Conservation (phyloP, 2,329 filamentous ascomycete species). For the Colletotrichum eleusines region DNA sequence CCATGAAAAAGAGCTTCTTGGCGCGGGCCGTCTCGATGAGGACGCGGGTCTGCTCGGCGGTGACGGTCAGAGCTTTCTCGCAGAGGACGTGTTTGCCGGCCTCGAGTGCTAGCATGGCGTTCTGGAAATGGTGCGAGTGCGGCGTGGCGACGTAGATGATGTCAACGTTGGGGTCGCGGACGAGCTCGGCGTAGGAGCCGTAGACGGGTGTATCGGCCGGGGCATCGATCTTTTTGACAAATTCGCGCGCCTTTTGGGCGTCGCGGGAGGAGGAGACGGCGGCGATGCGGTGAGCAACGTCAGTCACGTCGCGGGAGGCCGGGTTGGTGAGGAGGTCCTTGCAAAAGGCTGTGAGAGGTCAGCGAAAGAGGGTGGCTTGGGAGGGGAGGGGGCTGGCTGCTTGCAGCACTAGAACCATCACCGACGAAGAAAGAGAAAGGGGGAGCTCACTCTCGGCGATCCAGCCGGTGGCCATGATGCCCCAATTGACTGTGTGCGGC, state of each 20-base stretch:
- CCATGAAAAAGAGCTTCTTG: conserved; percentile 84
- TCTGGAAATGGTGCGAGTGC: conserved; percentile 94
- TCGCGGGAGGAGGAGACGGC: conserved; percentile 86
- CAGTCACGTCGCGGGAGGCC: conserved; percentile 73
- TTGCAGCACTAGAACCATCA: background rate
- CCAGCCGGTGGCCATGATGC: conserved; percentile 71
- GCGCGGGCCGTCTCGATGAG: conserved; percentile 78
- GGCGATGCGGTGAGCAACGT: conserved; percentile 81
- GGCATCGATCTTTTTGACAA: conserved; percentile 78
- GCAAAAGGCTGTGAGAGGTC: conserved; percentile 67
- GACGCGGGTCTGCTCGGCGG: conserved; percentile 79
- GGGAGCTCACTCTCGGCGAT: conserved; percentile 67
- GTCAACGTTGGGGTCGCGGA: conserved; percentile 82
- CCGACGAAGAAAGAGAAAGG: conserved; percentile 18
- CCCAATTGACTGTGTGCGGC: conserved; percentile 67
- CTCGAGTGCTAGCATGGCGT: conserved; percentile 84
- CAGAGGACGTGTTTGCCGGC: conserved; percentile 91
- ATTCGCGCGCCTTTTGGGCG: conserved; percentile 74
- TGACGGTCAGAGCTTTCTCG: conserved; percentile 92
- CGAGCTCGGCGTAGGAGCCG: conserved; percentile 85
- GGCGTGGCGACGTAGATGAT: conserved; percentile 92
- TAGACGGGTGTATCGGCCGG: conserved; percentile 78
- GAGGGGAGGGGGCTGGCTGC: conserved; percentile 3
- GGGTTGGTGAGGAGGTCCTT: conserved; percentile 85
- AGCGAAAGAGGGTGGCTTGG: background rate